A percentile compares a stretch with the other conserved stretches of the same genome.
Conservation (phyloP, 2,329 filamentous ascomycete genomes). For the Penicillium sp. region DNA sequence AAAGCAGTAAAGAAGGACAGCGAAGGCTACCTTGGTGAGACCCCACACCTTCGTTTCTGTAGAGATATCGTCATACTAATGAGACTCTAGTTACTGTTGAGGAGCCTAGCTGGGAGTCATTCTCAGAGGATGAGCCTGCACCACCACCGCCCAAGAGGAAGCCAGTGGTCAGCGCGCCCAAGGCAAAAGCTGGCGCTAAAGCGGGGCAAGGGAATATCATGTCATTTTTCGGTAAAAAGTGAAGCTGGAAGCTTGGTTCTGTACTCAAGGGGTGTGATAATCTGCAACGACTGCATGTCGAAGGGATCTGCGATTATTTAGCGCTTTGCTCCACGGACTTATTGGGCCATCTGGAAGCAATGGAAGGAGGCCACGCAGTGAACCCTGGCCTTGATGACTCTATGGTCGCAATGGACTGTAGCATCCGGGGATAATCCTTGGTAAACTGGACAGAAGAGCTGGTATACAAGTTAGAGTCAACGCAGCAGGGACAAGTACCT, state of each 20-base stretch:
- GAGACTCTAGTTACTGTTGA: conserved; percentile 74
- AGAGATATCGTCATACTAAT: conserved; percentile 16
- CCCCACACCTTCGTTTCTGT: background rate
- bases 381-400: background rate
- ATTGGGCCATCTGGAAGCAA: background rate
- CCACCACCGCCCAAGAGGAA: conserved; percentile 55
- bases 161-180: conserved; percentile 46
- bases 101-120: conserved; percentile 86
- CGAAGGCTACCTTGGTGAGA: conserved; percentile 83
- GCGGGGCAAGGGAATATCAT: conserved; percentile 74
- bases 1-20: conserved; percentile 88
- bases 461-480: background rate
- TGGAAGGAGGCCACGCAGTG: background rate
- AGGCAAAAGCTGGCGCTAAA: conserved; percentile 64
- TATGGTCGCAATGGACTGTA: background rate
- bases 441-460: background rate
- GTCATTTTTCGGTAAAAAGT: conserved; percentile 90
- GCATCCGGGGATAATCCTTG: background rate
- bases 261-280: background rate
- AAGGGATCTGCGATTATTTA: background rate
- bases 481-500: too few relatives aligned
- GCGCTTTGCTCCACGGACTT: background rate
- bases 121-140: conserved; percentile 82
- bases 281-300: background rate
- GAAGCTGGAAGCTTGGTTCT: conserved; percentile 9